A percentile compares a stretch with the other conserved stretches of the same genome.
phyloP scores from a whole-genome alignment of 192 early-diverging fungal species.

The Podila verticillata region DNA sequence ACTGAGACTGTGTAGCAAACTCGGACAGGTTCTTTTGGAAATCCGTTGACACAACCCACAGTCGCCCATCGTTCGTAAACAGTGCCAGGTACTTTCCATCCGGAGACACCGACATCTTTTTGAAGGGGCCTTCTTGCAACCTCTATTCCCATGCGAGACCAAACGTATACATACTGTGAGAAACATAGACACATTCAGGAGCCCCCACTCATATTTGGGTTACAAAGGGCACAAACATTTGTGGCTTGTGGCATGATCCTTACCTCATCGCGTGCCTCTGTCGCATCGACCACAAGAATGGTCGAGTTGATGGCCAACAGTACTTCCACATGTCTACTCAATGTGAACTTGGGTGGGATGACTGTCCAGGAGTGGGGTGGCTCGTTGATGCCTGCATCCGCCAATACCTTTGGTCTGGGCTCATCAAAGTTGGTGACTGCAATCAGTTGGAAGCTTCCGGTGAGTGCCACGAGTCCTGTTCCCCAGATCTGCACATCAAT shows the following conservation, averaged over 20 bases:
- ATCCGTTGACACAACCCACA: slow-evolving; percentile 95
- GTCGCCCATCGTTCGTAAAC: slow-evolving; percentile 77
- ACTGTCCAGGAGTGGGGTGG: slow-evolving; percentile 88
- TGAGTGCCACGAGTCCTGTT: slow-evolving; percentile 93
- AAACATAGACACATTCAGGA: neutral
- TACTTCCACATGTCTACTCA: slow-evolving; percentile 92
- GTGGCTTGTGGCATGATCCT: neutral
- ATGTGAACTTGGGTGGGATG: slow-evolving; percentile 85
- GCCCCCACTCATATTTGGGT: neutral
- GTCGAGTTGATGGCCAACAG: slow-evolving; percentile 80
- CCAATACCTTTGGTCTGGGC: slow-evolving; percentile 81
- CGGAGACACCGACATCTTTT: slow-evolving; percentile 88
- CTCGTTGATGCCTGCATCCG: slow-evolving; percentile 72
- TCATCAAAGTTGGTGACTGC: slow-evolving; percentile 87
- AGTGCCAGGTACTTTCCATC: slow-evolving; percentile 94
- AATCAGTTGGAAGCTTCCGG: slow-evolving; percentile 81
- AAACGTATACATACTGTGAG: neutral
- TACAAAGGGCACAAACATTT: neutral
- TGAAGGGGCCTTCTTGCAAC: slow-evolving; percentile 90
- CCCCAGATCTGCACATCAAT: slow-evolving; percentile 91
- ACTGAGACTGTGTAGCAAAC: slow-evolving; percentile 70
- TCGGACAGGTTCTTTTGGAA: slow-evolving; percentile 94
- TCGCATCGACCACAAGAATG: slow-evolving; percentile 84
- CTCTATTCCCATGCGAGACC: slow-evolving; percentile 51
- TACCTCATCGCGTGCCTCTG: slow-evolving; percentile 84